Percentiles rank a stretch among this genome's conserved stretches.
phyloP scores from a whole-genome alignment of 495 filamentous ascomycete species.

The Collariella sp. region DNA sequence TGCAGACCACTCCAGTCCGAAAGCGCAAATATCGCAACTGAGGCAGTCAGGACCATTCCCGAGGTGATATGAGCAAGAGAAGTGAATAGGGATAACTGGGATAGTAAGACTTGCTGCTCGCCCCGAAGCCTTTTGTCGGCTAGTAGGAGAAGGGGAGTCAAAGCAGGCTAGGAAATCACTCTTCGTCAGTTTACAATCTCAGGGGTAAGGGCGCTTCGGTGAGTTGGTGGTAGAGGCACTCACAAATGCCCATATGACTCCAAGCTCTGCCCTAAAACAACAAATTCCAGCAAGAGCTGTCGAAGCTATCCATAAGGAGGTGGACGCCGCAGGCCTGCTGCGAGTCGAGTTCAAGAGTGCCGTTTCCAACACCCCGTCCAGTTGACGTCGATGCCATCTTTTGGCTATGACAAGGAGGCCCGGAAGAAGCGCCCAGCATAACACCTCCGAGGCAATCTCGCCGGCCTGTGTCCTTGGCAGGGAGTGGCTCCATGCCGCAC shows the following conservation, averaged over 20 bases:
- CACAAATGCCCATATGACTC: not conserved
- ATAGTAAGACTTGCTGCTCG: not conserved
- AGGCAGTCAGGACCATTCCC: not conserved
- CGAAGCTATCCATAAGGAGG: not conserved
- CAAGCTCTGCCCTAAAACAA: not conserved
- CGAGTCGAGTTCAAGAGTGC: no score
- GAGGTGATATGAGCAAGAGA: not conserved
- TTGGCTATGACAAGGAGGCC: not conserved
- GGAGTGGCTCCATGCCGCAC: not conserved
- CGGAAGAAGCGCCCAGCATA: not conserved
- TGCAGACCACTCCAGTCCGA: not conserved
- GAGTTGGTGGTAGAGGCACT: no score
- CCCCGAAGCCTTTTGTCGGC: not conserved
- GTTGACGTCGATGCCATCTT: no score
- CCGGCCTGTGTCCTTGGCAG: not conserved
- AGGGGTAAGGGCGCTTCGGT: no score
- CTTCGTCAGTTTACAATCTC: not conserved
- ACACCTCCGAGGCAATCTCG: not conserved
- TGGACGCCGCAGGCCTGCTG: no score
- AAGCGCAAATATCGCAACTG: not conserved
- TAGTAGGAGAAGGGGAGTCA: slow-evolving; percentile 2
- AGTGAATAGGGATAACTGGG: not conserved
- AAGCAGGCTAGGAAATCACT: not conserved
- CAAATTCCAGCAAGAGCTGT: not conserved
- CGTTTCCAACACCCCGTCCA: no score